phyloP scores from a whole-genome alignment of 768 basidiomycete genomes.

The Lactarius psammicola region DNA sequence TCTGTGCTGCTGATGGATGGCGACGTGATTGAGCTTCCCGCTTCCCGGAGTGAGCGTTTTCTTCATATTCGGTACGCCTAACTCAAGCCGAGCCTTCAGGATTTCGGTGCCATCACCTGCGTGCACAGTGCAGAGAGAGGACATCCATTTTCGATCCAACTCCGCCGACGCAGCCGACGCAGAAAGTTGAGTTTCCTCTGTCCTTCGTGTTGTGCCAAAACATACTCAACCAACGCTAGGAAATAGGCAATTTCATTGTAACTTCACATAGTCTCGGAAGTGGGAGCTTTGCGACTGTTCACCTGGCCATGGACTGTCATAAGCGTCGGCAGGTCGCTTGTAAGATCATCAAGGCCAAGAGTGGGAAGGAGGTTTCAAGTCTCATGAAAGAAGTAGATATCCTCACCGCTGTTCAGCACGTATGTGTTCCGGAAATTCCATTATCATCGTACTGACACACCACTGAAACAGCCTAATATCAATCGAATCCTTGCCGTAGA shows the following conservation, averaged over 20 bases:
- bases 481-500: conserved; percentile 74
- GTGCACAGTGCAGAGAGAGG: conserved; percentile 53
- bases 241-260: conserved; percentile 65
- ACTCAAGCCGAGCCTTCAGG: conserved; percentile 38
- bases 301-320: conserved; percentile 66
- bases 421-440: conserved; percentile 35
- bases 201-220: not conserved
- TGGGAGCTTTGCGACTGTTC: conserved; percentile 80
- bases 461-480: conserved; percentile 63
- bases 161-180: conserved; percentile 50
- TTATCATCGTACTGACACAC: not conserved
- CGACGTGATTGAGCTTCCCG: conserved; percentile 65
- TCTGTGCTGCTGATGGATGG: conserved; percentile 77
- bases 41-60: conserved; percentile 51
- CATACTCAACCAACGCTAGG: conserved; percentile 38
- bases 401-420: conserved; percentile 68
- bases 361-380: conserved; percentile 54
- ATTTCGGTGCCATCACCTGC: conserved; percentile 63
- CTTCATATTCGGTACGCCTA: not conserved
- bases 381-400: conserved; percentile 80
- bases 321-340: conserved; percentile 76
- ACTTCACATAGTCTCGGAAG: conserved; percentile 77
- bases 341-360: conserved; percentile 71
- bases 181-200: conserved; percentile 46
- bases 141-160: conserved; percentile 59